These are phyloP conservation scores for Aspergillus sp. DNA, from an alignment of 2,329 filamentous ascomycete species.

Conservation along the genomic window DNA sequence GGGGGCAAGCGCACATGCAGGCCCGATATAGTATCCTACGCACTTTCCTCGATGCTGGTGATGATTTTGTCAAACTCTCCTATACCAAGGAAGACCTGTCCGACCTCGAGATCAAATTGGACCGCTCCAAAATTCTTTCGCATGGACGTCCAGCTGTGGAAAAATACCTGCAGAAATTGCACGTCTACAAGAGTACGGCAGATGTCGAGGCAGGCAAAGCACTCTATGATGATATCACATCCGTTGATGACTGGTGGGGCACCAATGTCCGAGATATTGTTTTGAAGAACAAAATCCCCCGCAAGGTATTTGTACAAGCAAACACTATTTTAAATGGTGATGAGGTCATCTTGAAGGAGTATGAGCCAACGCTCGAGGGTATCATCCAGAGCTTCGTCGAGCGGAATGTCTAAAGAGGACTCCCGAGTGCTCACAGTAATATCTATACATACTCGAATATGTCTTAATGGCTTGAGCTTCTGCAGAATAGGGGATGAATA, in stretches of 20 bases:
- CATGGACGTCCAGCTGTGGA: slow-evolving; percentile 81
- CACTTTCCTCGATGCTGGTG: slow-evolving; percentile 76
- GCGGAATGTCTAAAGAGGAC: slow-evolving; percentile 39
- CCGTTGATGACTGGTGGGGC: slow-evolving; percentile 82
- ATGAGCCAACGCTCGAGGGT: slow-evolving; percentile 76
- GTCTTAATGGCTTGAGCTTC: not conserved
- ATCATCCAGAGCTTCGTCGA: slow-evolving; percentile 83
- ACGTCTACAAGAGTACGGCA: slow-evolving; percentile 88
- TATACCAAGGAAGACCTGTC: slow-evolving; percentile 73
- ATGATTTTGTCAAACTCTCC: slow-evolving; percentile 80
- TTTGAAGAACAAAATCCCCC: slow-evolving; percentile 58
- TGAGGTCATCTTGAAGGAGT: slow-evolving; percentile 77
- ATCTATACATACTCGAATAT: not conserved
- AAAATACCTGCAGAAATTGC: slow-evolving; percentile 83
- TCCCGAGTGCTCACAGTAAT: not conserved
- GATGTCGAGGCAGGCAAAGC: slow-evolving; percentile 74
- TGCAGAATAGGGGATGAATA: not conserved
- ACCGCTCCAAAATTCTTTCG: slow-evolving; percentile 81
- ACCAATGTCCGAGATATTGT: slow-evolving; percentile 69
- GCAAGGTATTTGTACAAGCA: slow-evolving; percentile 84
- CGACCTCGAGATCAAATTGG: slow-evolving; percentile 77
- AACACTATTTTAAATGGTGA: slow-evolving; percentile 75
- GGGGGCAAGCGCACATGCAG: slow-evolving; percentile 91
- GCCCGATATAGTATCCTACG: slow-evolving; percentile 82
- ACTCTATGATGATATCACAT: slow-evolving; percentile 81